Evolutionary conservation across 345 rosid species (phyloP).

Genomic region (Ceriops zippeliana): DNA sequence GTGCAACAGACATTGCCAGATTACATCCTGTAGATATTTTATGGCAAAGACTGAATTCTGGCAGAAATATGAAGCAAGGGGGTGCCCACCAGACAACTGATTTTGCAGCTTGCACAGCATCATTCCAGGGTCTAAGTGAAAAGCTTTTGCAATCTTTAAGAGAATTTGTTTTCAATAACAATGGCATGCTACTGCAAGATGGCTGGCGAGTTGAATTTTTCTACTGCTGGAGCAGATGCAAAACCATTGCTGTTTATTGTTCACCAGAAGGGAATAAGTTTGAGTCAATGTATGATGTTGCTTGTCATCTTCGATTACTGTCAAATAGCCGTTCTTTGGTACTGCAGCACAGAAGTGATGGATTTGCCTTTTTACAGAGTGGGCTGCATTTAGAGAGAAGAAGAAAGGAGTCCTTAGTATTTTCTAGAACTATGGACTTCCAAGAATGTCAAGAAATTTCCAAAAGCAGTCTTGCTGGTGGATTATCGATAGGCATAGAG

Average conservation of each 20-base stretch:
- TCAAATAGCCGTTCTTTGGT: slow-evolving; percentile 22
- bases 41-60: slow-evolving; percentile 4
- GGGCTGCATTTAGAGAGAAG: slow-evolving; percentile 14
- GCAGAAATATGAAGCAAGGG: slow-evolving; percentile 12
- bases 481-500: slow-evolving; percentile 11
- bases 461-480: slow-evolving; percentile 18
- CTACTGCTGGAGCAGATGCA: slow-evolving; percentile 16
- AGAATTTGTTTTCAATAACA: slow-evolving; percentile 13
- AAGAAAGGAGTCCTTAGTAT: slow-evolving; percentile 25
- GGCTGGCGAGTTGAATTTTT: slow-evolving; percentile 21
- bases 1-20: background rate
- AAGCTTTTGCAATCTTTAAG: slow-evolving; percentile 14
- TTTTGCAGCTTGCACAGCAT: background rate
- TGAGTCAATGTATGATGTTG: slow-evolving; percentile 31
- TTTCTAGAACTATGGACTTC: slow-evolving; percentile 23
- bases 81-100: slow-evolving; percentile 9
- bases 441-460: slow-evolving; percentile 23
- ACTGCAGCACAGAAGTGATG: slow-evolving; percentile 20
- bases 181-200: slow-evolving; percentile 15
- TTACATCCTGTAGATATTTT: slow-evolving; percentile 12
- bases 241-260: slow-evolving; percentile 15
- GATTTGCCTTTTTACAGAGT: slow-evolving; percentile 21
- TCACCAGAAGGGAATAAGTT: slow-evolving; percentile 28
- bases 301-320: slow-evolving; percentile 30
- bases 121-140: slow-evolving; percentile 13